Conservation (phyloP, 805 yeast species). For the Spathaspora arborariae region DNA sequence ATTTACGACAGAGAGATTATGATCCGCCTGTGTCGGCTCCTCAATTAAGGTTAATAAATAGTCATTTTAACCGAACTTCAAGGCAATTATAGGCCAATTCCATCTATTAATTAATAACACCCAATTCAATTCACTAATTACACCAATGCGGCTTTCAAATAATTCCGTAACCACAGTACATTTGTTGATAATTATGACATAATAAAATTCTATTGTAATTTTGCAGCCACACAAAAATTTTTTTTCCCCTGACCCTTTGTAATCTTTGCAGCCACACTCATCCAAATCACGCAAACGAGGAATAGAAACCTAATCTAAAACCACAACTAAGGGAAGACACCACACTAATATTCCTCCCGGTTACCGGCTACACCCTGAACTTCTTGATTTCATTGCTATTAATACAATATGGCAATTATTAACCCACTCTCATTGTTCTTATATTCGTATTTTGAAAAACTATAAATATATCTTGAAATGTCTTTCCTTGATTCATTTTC, state of each 20-base stretch:
- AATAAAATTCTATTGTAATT: not conserved
- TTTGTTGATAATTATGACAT: not conserved
- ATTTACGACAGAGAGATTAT: too few relatives aligned
- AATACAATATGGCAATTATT: too few relatives aligned
- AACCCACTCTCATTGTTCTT: too few relatives aligned
- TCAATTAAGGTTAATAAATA: too few relatives aligned
- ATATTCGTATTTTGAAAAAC: not conserved
- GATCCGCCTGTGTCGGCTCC: too few relatives aligned
- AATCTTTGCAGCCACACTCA: not conserved
- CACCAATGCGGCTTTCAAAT: not conserved
- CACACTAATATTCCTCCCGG: slow-evolving; percentile 1
- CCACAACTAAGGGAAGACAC: not conserved
- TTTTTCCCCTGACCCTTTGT: not conserved
- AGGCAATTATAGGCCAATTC: too few relatives aligned
- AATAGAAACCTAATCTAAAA: not conserved
- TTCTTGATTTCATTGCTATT: too few relatives aligned
- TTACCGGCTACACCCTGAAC: too few relatives aligned
- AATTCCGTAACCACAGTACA: not conserved
- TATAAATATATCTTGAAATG: not conserved
- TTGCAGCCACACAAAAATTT: not conserved
- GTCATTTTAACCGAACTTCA: too few relatives aligned
- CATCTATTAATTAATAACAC: too few relatives aligned
- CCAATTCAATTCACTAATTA: too few relatives aligned
- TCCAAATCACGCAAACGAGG: not conserved
- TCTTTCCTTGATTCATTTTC: not conserved